Evolutionary conservation across 2,329 filamentous ascomycete genomes (phyloP).

Genomic region (Blastomyces parvus): DNA sequence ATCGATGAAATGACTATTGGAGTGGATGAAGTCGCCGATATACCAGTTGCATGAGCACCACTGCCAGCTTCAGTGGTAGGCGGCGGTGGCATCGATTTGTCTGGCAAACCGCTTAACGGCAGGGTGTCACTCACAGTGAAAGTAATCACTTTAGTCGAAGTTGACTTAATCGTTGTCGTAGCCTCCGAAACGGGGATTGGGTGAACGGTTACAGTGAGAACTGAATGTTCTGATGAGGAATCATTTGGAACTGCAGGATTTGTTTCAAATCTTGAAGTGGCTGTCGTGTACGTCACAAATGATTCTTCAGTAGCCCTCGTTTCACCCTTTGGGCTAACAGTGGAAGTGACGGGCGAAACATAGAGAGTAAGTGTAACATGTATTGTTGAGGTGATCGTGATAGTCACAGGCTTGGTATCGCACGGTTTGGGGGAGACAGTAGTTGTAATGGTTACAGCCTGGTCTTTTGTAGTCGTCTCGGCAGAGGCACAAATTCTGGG

Average conservation of each 20-base stretch:
- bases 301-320: neutral
- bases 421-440: neutral
- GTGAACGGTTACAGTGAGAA: neutral
- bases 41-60: neutral
- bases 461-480: neutral
- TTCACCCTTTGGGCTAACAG: neutral
- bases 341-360: neutral
- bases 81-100: neutral
- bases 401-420: neutral
- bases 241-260: neutral
- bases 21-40: neutral
- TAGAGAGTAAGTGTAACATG: slow-evolving; percentile 4
- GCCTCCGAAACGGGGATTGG: slow-evolving; percentile 1
- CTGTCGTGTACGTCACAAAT: neutral
- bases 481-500: neutral
- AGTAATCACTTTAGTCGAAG: slow-evolving; percentile 3
- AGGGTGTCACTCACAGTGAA: neutral
- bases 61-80: neutral
- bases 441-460: neutral
- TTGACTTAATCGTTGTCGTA: neutral
- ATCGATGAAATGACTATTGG: neutral
- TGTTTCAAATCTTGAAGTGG: neutral
- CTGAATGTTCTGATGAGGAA: neutral
- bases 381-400: neutral
- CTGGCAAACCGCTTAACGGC: neutral